Base-by-base conservation (phyloP, 129 eudicot genomes). In the Erigeron canadensis region DNA sequence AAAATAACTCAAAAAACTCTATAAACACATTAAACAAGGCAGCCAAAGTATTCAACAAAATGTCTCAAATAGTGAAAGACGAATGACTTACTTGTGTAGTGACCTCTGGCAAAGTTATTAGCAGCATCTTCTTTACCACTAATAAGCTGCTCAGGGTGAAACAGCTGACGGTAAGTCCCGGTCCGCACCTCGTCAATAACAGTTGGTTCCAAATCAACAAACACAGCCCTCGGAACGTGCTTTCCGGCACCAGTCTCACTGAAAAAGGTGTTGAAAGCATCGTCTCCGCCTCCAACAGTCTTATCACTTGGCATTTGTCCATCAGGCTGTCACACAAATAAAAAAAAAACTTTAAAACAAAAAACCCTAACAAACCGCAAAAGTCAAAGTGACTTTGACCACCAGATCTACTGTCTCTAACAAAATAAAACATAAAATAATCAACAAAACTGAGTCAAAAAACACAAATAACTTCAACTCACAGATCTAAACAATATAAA, bases 91-190 rank as follows among this genome's bases (percentile, higher is more conserved):
- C 91, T 86, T 59, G 96, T 89, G 79, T 89, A 89, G 66, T 89
- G 96, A 22, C 96, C 96, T 38, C 96, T 75, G 61, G 96, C 92
- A 17, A 89, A 89, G 72, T 89, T 89, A 76, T 89, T 89, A 21
- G 96, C 96, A 18, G 96, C 96, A 38, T 89, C 96, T 67, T 89
- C 96, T 77, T 89, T 89, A 42, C 96, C 96, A 65, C 89, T 84
- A 70, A 89, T 89, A 75, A 89, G 96, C 46, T 89, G 96, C 50
- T 89, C 96, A 1, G 96, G 96, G 84, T 89, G 96, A 81, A 89
- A 89, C 0, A 89, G 82, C 57, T 89, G 96, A 2, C 96, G 77
- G 73, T 89, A 89, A 11, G 92, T 73, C 13, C 96, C 96, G 2
- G 92, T 89, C 48, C 96, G 68, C 23, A 89, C 96, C 80, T 89